Evolutionary conservation across 805 yeast genomes (phyloP).

Genomic region (Saturnispora hagleri): DNA sequence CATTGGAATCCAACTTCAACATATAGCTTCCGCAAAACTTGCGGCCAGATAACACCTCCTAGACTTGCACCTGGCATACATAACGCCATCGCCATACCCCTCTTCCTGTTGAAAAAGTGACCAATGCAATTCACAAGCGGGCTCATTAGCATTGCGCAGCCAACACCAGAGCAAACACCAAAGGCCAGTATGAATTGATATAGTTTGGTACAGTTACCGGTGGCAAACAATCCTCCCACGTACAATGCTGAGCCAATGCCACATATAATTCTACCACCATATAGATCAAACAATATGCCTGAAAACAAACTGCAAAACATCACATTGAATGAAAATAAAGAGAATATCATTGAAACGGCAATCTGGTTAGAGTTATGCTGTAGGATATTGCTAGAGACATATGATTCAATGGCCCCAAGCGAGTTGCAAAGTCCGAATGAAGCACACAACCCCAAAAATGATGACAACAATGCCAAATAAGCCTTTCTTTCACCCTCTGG

Average conservation of each 20-base stretch:
- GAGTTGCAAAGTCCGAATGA: conserved; percentile 60
- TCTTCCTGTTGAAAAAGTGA: conserved; percentile 50
- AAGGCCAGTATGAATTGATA: conserved; percentile 46
- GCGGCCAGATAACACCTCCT: conserved; percentile 49
- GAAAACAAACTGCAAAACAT: conserved; percentile 34
- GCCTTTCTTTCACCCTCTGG: conserved; percentile 58
- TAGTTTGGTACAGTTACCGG: conserved; percentile 34
- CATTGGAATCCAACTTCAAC: conserved; percentile 45
- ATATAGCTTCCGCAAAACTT: conserved; percentile 43
- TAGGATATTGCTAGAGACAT: conserved; percentile 46
- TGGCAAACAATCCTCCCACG: conserved; percentile 34
- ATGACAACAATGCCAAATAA: conserved; percentile 36
- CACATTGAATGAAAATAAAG: conserved; percentile 37
- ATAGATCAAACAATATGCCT: conserved; percentile 38
- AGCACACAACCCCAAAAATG: conserved; percentile 47
- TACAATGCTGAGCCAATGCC: conserved; percentile 30
- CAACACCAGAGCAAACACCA: conserved; percentile 37
- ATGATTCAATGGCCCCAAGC: conserved; percentile 60
- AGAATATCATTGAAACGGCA: conserved; percentile 63
- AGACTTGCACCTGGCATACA: conserved; percentile 53
- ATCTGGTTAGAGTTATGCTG: conserved; percentile 32
- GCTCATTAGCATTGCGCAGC: conserved; percentile 36
- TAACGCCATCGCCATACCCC: conserved; percentile 54
- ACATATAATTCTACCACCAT: conserved; percentile 34
- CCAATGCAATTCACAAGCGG: conserved; percentile 42